phyloP scores from a whole-genome alignment of 2,329 filamentous ascomycete genomes.

The Pseudocercospora vitis region DNA sequence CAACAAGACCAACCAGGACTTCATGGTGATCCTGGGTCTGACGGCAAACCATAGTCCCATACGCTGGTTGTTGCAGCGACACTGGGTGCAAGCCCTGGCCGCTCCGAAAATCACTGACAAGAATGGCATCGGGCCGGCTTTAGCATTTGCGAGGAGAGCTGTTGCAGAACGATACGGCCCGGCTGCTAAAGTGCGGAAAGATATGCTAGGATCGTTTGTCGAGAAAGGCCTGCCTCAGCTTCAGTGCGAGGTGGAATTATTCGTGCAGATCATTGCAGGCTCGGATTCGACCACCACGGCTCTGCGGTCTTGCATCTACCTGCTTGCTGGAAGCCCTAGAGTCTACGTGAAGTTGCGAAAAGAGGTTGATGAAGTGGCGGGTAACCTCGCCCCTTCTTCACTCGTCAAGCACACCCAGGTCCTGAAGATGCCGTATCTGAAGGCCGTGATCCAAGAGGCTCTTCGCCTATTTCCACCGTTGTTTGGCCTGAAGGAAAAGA shows the following conservation, averaged over 20 bases:
- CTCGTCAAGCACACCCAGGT: slow-evolving; percentile 30
- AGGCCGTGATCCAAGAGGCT: slow-evolving; percentile 36
- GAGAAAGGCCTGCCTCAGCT: slow-evolving; percentile 42
- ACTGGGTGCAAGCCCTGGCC: slow-evolving; percentile 27
- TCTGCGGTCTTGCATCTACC: slow-evolving; percentile 52
- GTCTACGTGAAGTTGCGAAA: slow-evolving; percentile 48
- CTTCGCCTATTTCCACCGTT: slow-evolving; percentile 36
- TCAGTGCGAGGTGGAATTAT: slow-evolving; percentile 43
- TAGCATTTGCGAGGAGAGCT: slow-evolving; percentile 30
- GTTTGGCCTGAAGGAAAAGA: slow-evolving; percentile 32
- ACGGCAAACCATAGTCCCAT: slow-evolving; percentile 28
- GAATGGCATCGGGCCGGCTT: slow-evolving; percentile 29
- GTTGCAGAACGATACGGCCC: slow-evolving; percentile 32
- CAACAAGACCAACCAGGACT: slow-evolving; percentile 25
- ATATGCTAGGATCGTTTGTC: slow-evolving; percentile 56
- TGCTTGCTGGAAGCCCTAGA: slow-evolving; percentile 49
- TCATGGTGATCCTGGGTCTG: slow-evolving; percentile 30
- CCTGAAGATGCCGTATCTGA: slow-evolving; percentile 34
- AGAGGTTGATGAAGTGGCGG: slow-evolving; percentile 46
- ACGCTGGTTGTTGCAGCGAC: slow-evolving; percentile 27
- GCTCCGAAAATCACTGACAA: slow-evolving; percentile 34
- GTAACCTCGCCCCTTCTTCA: background rate
- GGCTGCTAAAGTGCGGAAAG: slow-evolving; percentile 37
- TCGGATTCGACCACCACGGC: slow-evolving; percentile 57
- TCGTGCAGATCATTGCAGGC: slow-evolving; percentile 51